These are phyloP conservation scores for Aspergillus indologenus DNA, from an alignment of 495 filamentous ascomycete genomes.

Conservation along the genomic window DNA sequence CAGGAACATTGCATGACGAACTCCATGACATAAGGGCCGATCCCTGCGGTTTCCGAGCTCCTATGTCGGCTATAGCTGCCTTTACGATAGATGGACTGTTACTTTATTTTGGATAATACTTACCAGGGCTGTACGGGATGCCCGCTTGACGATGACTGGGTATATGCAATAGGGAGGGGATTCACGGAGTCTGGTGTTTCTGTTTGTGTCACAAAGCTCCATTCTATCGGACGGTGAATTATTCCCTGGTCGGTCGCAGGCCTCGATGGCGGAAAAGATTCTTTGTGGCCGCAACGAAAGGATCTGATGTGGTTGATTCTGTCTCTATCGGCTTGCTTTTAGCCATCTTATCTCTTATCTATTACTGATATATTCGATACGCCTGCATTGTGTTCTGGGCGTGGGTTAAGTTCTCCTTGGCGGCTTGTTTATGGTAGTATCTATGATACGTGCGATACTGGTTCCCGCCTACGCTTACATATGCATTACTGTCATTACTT, in stretches of 20 bases:
- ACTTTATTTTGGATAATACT: constrained; percentile 34
- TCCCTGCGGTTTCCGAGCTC: neutral
- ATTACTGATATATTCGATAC: neutral
- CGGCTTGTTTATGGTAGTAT: neutral
- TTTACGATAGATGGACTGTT: constrained; percentile 32
- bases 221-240: neutral
- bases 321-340: neutral
- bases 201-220: neutral
- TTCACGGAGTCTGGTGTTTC: constrained; percentile 9
- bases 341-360: neutral
- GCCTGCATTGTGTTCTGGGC: neutral
- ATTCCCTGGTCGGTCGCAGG: neutral
- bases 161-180: constrained; percentile 10
- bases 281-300: neutral
- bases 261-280: neutral
- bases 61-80: constrained; percentile 21
- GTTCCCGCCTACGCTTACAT: neutral
- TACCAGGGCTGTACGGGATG: constrained; percentile 22
- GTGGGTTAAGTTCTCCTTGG: neutral
- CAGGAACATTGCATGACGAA: neutral
- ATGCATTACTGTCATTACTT: neutral
- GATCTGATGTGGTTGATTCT: neutral
- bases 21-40: neutral
- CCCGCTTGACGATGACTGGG: constrained; percentile 21
- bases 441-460: neutral